Evolutionary conservation across 2,329 filamentous ascomycete genomes (phyloP).

Genomic region (Xylaria digitata): DNA sequence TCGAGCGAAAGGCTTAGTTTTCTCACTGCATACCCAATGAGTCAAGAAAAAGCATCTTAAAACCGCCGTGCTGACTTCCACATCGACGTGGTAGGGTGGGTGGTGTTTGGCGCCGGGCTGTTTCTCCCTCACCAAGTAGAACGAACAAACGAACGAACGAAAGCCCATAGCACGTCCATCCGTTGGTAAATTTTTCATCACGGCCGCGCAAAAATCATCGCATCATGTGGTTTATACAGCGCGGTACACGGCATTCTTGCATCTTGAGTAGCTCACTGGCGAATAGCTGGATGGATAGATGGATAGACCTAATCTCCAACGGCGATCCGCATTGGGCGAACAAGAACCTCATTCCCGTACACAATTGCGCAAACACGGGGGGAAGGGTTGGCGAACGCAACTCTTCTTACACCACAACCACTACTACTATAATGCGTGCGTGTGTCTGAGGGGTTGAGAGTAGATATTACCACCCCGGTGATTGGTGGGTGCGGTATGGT

Average conservation of each 20-base stretch:
- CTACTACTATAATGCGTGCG: no score
- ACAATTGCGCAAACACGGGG: conserved; percentile 15
- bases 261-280: neutral
- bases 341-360: neutral
- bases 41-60: neutral
- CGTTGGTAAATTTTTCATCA: neutral
- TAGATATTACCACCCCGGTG: conserved; percentile 4
- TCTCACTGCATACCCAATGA: neutral
- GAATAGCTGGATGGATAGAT: no score
- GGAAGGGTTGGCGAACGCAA: neutral
- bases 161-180: neutral
- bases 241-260: neutral
- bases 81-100: neutral
- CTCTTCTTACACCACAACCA: no score
- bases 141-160: no score
- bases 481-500: conserved; percentile 18
- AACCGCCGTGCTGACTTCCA: neutral
- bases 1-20: no score
- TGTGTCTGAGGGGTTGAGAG: conserved; percentile 10
- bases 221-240: conserved; percentile 21
- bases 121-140: neutral
- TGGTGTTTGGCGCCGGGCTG: neutral
- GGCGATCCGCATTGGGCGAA: conserved; percentile 3
- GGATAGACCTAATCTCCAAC: neutral
- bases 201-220: conserved; percentile 2